These are phyloP conservation scores for Backusella tuberculispora DNA, from an alignment of 192 early-diverging fungal genomes.

Conservation along the genomic window DNA sequence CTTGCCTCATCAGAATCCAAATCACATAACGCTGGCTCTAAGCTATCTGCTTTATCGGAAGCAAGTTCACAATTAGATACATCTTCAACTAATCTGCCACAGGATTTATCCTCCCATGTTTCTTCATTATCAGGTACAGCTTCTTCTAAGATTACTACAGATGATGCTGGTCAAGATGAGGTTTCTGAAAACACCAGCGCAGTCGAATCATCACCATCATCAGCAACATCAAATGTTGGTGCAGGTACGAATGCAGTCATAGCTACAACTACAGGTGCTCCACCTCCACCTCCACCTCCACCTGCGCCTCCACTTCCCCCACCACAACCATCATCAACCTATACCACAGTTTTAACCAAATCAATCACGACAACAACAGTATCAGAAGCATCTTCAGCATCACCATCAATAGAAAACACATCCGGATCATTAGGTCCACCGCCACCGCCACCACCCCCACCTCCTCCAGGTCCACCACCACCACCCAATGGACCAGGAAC, in stretches of 20 bases:
- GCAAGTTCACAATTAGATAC: too few species aligned
- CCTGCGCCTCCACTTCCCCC: slow-evolving; percentile 34
- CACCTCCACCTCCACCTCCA: slow-evolving; percentile 20
- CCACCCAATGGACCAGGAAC: slow-evolving; percentile 23
- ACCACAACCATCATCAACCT: not conserved
- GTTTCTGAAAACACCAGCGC: not conserved
- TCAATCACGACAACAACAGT: not conserved
- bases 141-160: not conserved
- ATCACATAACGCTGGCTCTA: too few species aligned
- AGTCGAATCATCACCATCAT: too few species aligned
- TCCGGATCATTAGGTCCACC: slow-evolving; percentile 25
- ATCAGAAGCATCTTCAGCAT: not conserved
- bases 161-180: not conserved
- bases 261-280: not conserved
- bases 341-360: slow-evolving; percentile 8
- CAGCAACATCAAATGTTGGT: not conserved
- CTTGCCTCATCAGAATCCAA: too few species aligned
- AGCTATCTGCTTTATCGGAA: too few species aligned
- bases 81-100: too few species aligned
- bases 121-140: too few species aligned
- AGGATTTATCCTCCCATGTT: too few species aligned
- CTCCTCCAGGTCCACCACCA: slow-evolving; percentile 33
- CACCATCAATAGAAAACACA: slow-evolving; percentile 3
- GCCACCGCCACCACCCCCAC: not conserved
- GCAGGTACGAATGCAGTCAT: too few species aligned